These are phyloP conservation scores for Pythium utonaiense DNA, from an alignment of 352 stramenopile species.

Conservation along the genomic window DNA sequence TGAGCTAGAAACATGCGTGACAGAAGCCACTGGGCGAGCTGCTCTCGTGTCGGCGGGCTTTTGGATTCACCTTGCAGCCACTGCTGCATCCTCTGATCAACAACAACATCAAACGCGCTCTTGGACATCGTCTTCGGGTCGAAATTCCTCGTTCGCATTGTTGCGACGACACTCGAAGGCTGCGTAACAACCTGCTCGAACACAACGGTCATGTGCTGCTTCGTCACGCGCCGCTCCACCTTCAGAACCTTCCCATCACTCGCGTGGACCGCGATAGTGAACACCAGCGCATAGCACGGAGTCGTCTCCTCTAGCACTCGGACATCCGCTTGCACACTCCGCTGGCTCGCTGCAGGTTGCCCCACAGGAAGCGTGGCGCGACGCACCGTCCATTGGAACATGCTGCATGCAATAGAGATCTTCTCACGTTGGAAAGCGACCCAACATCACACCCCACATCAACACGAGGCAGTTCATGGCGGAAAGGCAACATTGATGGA, in stretches of 20 bases:
- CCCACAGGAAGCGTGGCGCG: conserved; percentile 16
- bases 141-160: conserved; percentile 2
- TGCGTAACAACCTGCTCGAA: conserved; percentile 36
- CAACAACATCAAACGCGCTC: conserved; percentile 17
- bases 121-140: background rate
- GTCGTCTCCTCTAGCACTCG: conserved; percentile 31
- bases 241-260: background rate
- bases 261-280: conserved; percentile 21
- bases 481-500: no score
- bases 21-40: conserved; percentile 58
- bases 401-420: background rate
- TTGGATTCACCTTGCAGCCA: conserved; percentile 25
- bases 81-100: conserved; percentile 40
- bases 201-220: conserved; percentile 40
- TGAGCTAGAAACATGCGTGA: conserved; percentile 36
- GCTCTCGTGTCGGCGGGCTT: conserved; percentile 35
- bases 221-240: conserved; percentile 31
- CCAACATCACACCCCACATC: background rate
- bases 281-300: conserved; percentile 44
- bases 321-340: conserved; percentile 18
- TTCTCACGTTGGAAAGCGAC: background rate
- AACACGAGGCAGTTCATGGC: background rate
- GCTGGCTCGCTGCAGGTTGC: conserved; percentile 11
- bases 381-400: background rate
- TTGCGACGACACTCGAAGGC: background rate